phyloP scores from a whole-genome alignment of 129 eudicot genomes.

The Flaveria bidentis region DNA sequence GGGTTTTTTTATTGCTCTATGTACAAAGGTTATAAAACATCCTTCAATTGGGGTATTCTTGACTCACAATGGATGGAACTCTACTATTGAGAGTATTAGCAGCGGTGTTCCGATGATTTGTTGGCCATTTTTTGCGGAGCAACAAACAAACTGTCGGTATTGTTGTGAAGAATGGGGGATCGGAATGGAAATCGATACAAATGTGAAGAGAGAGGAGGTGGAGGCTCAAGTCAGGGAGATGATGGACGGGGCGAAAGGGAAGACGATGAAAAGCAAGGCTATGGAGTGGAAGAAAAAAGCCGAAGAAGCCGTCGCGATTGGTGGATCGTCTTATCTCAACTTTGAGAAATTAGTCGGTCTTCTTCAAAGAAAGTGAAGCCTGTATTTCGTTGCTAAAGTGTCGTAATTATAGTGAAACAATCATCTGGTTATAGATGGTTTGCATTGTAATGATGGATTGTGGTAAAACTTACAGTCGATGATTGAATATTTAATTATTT shows the following conservation, averaged over 20 bases:
- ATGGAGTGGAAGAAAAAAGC: constrained; percentile 60
- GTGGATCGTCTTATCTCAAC: constrained; percentile 46
- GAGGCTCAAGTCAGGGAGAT: constrained; percentile 56
- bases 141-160: constrained; percentile 57
- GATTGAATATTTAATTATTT: no score
- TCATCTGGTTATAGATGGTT: neutral
- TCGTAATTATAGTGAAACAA: neutral
- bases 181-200: constrained; percentile 59
- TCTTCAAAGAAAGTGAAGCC: constrained; percentile 1
- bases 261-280: constrained; percentile 42
- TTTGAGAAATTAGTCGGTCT: constrained; percentile 39
- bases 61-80: constrained; percentile 78
- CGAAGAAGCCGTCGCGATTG: constrained; percentile 39
- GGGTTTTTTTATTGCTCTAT: neutral
- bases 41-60: constrained; percentile 55
- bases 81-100: constrained; percentile 54
- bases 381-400: neutral
- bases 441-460: neutral
- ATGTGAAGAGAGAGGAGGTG: constrained; percentile 61
- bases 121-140: constrained; percentile 79
- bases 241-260: constrained; percentile 64
- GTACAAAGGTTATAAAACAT: constrained; percentile 35
- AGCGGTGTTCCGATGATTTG: constrained; percentile 59
- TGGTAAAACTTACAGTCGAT: no score
- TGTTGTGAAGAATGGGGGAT: constrained; percentile 58